Percentiles rank a stretch among this genome's conserved stretches.
phyloP scores from a whole-genome alignment of 2,329 filamentous ascomycete genomes.

The Emmonsia crescens region DNA sequence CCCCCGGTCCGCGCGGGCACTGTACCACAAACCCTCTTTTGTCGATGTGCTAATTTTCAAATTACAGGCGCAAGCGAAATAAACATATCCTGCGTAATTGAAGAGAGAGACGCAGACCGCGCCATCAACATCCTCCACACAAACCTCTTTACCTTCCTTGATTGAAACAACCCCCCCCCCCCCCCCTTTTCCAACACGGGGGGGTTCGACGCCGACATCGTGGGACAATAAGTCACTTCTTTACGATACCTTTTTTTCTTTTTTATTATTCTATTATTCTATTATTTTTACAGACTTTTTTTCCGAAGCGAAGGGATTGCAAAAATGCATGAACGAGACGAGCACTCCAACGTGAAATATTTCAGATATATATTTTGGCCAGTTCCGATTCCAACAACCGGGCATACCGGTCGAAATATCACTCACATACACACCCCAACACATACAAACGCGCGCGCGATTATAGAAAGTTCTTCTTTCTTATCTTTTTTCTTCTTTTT shows the following conservation, averaged over 20 bases:
- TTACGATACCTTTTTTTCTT: neutral
- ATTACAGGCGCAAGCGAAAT: constrained; percentile 83
- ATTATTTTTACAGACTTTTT: neutral
- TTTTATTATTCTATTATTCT: neutral
- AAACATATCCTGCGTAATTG: constrained; percentile 97
- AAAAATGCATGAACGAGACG: neutral
- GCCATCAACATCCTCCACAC: constrained; percentile 96
- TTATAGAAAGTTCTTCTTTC: neutral
- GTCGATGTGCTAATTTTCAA: constrained; percentile 13
- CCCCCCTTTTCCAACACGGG: neutral
- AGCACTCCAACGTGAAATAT: constrained; percentile 1
- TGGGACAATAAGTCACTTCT: neutral
- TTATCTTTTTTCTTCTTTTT: neutral
- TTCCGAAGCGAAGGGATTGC: neutral
- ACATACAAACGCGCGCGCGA: neutral
- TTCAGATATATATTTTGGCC: neutral
- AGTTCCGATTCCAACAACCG: constrained; percentile 1
- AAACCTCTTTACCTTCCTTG: constrained; percentile 90
- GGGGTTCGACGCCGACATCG: neutral
- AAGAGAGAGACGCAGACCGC: constrained; percentile 77
- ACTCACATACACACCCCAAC: neutral
- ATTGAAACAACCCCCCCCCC: constrained; percentile 37
- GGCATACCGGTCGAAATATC: neutral
- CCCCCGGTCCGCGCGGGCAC: neutral
- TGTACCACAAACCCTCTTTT: constrained; percentile 2